phyloP scores from a whole-genome alignment of 345 rosid species.

The Sisymbrium altissimum region DNA sequence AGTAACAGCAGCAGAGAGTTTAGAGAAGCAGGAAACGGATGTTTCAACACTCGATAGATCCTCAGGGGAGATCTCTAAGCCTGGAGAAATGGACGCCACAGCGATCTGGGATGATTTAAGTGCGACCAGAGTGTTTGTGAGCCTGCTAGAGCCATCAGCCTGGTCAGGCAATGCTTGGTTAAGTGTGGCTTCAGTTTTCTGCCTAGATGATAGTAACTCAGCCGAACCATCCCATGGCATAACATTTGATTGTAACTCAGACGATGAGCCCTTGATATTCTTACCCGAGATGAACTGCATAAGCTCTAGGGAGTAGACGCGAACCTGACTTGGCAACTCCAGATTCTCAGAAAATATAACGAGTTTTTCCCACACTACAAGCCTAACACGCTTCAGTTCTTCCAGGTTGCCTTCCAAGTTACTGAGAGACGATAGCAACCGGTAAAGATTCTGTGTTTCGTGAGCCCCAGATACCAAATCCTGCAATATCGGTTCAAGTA shows the following conservation, averaged over 20 bases:
- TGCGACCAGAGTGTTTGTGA: conserved; percentile 77
- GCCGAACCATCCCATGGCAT: conserved; percentile 87
- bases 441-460: conserved; percentile 50
- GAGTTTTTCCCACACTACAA: conserved; percentile 72
- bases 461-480: conserved; percentile 49
- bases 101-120: conserved; percentile 85
- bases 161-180: conserved; percentile 42
- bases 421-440: conserved; percentile 68
- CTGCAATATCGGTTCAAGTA: conserved; percentile 62
- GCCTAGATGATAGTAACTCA: conserved; percentile 48
- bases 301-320: conserved; percentile 79
- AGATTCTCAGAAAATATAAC: conserved; percentile 64
- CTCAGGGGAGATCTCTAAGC: conserved; percentile 64
- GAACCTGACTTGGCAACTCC: conserved; percentile 68
- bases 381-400: conserved; percentile 63
- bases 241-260: conserved; percentile 51
- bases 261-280: conserved; percentile 53
- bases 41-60: conserved; percentile 54
- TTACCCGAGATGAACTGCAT: conserved; percentile 73
- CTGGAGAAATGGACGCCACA: conserved; percentile 53
- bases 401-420: conserved; percentile 71
- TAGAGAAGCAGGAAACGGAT: conserved; percentile 68
- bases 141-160: conserved; percentile 57
- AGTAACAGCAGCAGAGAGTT: conserved; percentile 51
- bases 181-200: conserved; percentile 38